Evolutionary conservation across 768 basidiomycete species (phyloP), one percentile per base, ranked within the genome.

Genomic region (Coprinopsis cinerea): DNA sequence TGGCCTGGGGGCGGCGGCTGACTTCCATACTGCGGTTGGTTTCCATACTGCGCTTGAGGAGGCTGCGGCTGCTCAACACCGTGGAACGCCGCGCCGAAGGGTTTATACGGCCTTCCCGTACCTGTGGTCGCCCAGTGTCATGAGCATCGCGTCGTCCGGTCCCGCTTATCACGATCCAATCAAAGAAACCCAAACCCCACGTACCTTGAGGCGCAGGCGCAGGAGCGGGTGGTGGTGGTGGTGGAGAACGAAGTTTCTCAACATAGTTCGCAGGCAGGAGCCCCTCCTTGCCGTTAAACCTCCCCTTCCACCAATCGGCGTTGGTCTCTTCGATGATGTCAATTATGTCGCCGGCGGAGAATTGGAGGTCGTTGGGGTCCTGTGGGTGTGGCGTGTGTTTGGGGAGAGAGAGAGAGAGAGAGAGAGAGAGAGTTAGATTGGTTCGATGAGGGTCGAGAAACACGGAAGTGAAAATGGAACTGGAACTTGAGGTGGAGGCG

Each of bases 251-350:
- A 46, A 72, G 56, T 58, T 77, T 82, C 67, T 88, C 81, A 34
- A 89, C 85, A 47, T 88, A 78, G 54, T 78, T 79, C 11, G 84
- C 76, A 0, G 91, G 92, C 72, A 93, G 89, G 30, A 92, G 73
- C 3, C 84, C 91, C 48, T 83, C 76, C 51, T 68, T 74, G 22
- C 82, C 83, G 27, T 82, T 75, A 49, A 75, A 58, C 52, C 65
- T 72, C 23, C 92, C 91, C 6, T 76, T 79, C 90, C 89, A 95
- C 92, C 92, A 93, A 63, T 93, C 92, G 2, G 72, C 72, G 51
- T 92, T 91, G 39, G 81, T 85, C 61, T 92, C 88, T 51, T 84
- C 78, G 35, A 88, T 63, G 50, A 95, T 75, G 50, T 89, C 86
- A 51, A 95, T 77, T 39, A 81, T 70, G 59, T 93, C 92, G 2